Evolutionary conservation across 768 basidiomycete genomes (phyloP).

Genomic region (Cyclocybe aegerita): DNA sequence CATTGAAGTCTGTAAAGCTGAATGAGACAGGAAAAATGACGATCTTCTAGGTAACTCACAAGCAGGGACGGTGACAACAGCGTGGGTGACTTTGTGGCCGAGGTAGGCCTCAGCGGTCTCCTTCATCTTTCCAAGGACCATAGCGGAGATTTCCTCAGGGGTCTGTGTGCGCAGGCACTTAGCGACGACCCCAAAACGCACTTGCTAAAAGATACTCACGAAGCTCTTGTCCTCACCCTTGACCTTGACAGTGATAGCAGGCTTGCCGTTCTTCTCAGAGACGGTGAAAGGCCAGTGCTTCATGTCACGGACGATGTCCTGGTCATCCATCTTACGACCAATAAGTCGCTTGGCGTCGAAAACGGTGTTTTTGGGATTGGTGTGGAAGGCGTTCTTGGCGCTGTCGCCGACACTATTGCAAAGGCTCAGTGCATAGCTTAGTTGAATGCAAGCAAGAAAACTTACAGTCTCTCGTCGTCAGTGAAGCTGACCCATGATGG

Average conservation of each 20-base stretch:
- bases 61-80: slow-evolving; percentile 97
- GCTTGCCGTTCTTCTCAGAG: slow-evolving; percentile 77
- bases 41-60: slow-evolving; percentile 45
- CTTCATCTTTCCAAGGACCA: slow-evolving; percentile 98
- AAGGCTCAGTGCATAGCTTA: no score
- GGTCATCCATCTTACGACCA: slow-evolving; percentile 81
- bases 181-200: background rate
- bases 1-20: slow-evolving; percentile 80
- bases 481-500: slow-evolving; percentile 85
- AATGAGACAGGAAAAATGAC: background rate
- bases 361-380: slow-evolving; percentile 91
- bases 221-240: slow-evolving; percentile 81
- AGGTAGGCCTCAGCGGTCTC: slow-evolving; percentile 99
- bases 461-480: slow-evolving; percentile 74
- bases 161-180: slow-evolving; percentile 44
- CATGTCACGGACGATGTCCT: slow-evolving; percentile 76
- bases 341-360: slow-evolving; percentile 97
- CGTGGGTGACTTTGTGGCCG: slow-evolving; percentile 93
- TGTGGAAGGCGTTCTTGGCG: slow-evolving; percentile 94
- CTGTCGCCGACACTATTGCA: slow-evolving; percentile 76
- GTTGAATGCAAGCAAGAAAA: background rate
- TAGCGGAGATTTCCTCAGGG: slow-evolving; percentile 93
- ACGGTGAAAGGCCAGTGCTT: slow-evolving; percentile 94
- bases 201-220: slow-evolving; percentile 43
- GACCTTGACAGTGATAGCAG: slow-evolving; percentile 74